phyloP scores from a whole-genome alignment of 2,329 filamentous ascomycete genomes.

The Chaetoscypha palmicola region DNA sequence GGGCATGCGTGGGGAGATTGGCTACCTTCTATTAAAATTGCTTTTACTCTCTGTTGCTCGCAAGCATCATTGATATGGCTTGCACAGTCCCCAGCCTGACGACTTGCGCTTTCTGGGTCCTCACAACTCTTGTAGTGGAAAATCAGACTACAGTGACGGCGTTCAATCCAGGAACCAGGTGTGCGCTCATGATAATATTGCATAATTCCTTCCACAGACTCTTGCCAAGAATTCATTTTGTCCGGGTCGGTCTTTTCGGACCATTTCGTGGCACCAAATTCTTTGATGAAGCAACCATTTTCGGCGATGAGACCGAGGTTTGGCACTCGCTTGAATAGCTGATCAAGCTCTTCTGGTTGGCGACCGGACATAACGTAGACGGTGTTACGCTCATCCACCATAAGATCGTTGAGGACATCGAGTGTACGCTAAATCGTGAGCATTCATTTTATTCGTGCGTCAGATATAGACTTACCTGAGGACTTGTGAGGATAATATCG shows the following conservation, averaged over 20 bases:
- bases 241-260: slow-evolving; percentile 66
- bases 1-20: neutral
- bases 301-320: slow-evolving; percentile 87
- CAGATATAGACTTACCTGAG: slow-evolving; percentile 42
- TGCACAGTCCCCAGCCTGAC: slow-evolving; percentile 82
- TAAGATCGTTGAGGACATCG: slow-evolving; percentile 72
- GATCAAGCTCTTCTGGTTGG: slow-evolving; percentile 79
- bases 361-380: slow-evolving; percentile 93
- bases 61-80: slow-evolving; percentile 95
- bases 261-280: slow-evolving; percentile 64
- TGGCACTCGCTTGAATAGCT: slow-evolving; percentile 75
- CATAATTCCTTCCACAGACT: slow-evolving; percentile 73
- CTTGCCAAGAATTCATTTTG: slow-evolving; percentile 71
- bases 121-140: slow-evolving; percentile 85
- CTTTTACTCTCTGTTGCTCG: slow-evolving; percentile 74
- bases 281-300: slow-evolving; percentile 84
- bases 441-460: slow-evolving; percentile 1
- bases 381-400: slow-evolving; percentile 72
- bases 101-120: slow-evolving; percentile 65
- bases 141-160: slow-evolving; percentile 83
- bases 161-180: slow-evolving; percentile 80
- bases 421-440: slow-evolving; percentile 57
- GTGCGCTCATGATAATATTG: slow-evolving; percentile 86
- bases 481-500: slow-evolving; percentile 78
- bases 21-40: slow-evolving; percentile 63